Base-by-base conservation (phyloP, 2,329 filamentous ascomycete genomes). In the Shiraia sp. region DNA sequence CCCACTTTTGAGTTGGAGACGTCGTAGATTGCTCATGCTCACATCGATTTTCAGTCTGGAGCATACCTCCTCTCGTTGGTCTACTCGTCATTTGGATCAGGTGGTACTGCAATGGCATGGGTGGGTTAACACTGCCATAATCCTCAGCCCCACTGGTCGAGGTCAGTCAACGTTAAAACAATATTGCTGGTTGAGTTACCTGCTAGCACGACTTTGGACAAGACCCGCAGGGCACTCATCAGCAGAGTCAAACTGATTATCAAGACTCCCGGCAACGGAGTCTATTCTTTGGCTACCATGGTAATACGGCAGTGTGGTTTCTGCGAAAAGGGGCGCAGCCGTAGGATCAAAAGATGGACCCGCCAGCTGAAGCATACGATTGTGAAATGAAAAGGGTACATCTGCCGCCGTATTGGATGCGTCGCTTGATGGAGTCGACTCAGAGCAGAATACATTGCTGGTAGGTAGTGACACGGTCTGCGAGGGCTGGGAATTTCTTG, bases 51-150 rank as follows among this genome's bases (percentile, higher is more conserved):
- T 10, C 24, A 16, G 22, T 8, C 17, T 34, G 12, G 10, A 16
- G 13, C 13, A n/a, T 19, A 12, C 9, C 6, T 29, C 22, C 14
- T 22, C 9, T 14, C 3, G 10, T 23, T 25, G 6, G 14, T 32
- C 23, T 33, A 14, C 27, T 14, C 22, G 6, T 40, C 16, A 32
- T 26, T 14, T 31, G 16, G 15, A 44, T 36, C 3, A 32, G 26
- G 22, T 44, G 41, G 23, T 44, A 44, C 15, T 44, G 31, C 9
- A 44, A 31, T 6, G 36, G 15, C n/a, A n/a, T n/a, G 14, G 15
- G 4, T 6, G 30, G 15, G 4, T 36, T 14, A 7, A 7, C 9
- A 15, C 13, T 40, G n/a, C n/a, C n/a, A 10, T 33, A 25, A 31
- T 23, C 9, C 5, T 22, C 3, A 6, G 6, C 12, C 15, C 35